Base-by-base conservation (phyloP, 2,329 filamentous ascomycete species). In the Calonectria pseudoreteaudii region DNA sequence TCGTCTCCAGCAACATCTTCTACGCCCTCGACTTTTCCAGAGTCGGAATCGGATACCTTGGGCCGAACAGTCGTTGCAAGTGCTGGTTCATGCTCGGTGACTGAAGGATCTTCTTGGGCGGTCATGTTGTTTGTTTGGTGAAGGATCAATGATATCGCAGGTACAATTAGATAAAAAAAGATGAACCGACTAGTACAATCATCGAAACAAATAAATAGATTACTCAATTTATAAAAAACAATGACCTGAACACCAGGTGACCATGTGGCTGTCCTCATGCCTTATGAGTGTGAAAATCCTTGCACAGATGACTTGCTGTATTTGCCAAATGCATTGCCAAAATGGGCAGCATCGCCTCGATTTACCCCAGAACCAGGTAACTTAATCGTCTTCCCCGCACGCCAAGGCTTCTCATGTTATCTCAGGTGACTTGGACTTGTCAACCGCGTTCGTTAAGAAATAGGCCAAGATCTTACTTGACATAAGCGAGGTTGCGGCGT, bases 11-110 rank as follows among this genome's bases (percentile, higher is more conserved):
- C 72, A 2, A 76, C 78, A 28, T 77, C 66, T 58, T 79, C 78
- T 28, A 74, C 31, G 31, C 30, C 41, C 47, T 78, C 76, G 30
- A 70, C 68, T 34, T 73, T 70, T 18, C 66, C 68, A 8, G 76
- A 81, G 4, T 28, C 77, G 28, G 75, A 75, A 47, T 80, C 80
- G 2, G 77, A 78, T 13, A 71, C 76, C 23, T 81, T 79, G 1
- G 68, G n/a, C 20, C 20, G 68, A 1, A 50, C 26, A 8, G 31
- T 31, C 34, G 47, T 66, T 30, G 30, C 65, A 18, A 68, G 13
- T n/a, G 66, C 47, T 11, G 23, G 36, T 6, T 41, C 69, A 4
- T 67, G 68, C n/a, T 75, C 70, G n/a, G 65, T 47, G 16, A 69
- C 58, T 41, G 75, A 62, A 8, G 71, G 30, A 11, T 68, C 67